Percentiles rank a stretch among this genome's conserved stretches.
Evolutionary conservation across 306 rosid genomes (phyloP).

Genomic region (Purshia tridentata): DNA sequence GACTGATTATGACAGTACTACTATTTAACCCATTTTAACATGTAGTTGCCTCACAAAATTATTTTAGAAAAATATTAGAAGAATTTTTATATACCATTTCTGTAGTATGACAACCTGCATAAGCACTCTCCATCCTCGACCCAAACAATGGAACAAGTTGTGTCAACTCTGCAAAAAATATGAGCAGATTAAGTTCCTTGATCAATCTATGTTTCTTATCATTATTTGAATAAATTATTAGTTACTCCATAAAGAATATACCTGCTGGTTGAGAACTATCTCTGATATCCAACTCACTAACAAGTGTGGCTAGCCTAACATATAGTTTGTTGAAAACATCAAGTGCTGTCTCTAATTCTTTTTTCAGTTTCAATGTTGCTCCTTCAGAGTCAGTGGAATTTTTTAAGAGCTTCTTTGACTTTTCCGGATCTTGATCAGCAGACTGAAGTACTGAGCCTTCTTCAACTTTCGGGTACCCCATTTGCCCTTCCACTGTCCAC

Average conservation of each 20-base stretch:
- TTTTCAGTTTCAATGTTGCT: conserved; percentile 40
- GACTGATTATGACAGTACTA: not conserved
- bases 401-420: conserved; percentile 30
- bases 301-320: conserved; percentile 43
- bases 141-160: conserved; percentile 35
- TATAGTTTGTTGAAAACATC: conserved; percentile 45
- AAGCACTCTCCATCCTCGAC: conserved; percentile 37
- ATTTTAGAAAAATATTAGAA: not conserved
- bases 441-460: conserved; percentile 28
- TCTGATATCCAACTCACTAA: conserved; percentile 31
- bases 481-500: conserved; percentile 21
- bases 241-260: conserved; percentile 34
- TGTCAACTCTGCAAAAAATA: conserved; percentile 52
- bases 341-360: conserved; percentile 50
- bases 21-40: not conserved
- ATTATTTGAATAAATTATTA: conserved; percentile 13
- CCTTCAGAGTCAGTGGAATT: conserved; percentile 25
- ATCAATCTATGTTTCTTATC: conserved; percentile 10
- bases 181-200: conserved; percentile 27
- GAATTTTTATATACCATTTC: conserved; percentile 44
- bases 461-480: conserved; percentile 28
- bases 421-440: conserved; percentile 31
- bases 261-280: conserved; percentile 44
- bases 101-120: conserved; percentile 30
- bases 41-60: not conserved